A percentile compares a stretch with the other conserved stretches of the same genome.
Evolutionary conservation across 441 rosid genomes (phyloP).

Genomic region (Aquilaria agallochum): DNA sequence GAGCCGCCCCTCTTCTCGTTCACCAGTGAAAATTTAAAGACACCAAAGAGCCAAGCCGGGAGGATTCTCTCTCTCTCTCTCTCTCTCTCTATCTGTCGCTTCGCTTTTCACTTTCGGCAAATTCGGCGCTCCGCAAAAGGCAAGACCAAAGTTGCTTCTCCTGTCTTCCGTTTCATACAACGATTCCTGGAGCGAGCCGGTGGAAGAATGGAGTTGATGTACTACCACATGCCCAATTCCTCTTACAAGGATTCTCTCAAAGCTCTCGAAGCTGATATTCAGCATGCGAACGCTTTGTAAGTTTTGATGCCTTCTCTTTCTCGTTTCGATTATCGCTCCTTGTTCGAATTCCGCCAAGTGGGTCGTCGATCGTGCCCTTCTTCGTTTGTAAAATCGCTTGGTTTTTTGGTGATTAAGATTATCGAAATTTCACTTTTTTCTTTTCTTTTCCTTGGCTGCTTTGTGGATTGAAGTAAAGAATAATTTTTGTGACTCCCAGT

Average conservation of each 20-base stretch:
- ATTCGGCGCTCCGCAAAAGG: too few relatives aligned
- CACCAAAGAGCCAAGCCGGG: too few relatives aligned
- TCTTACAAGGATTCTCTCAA: constrained; percentile 82
- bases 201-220: constrained; percentile 55
- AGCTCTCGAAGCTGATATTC: constrained; percentile 81
- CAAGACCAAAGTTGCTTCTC: too few relatives aligned
- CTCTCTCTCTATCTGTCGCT: too few relatives aligned
- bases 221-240: constrained; percentile 62
- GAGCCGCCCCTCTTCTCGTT: too few relatives aligned
- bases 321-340: constrained; percentile 11
- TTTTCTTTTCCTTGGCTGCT: neutral
- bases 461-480: constrained; percentile 7
- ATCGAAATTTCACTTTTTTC: neutral
- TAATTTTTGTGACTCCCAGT: too few relatives aligned
- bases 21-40: too few relatives aligned
- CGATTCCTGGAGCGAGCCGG: constrained; percentile 6
- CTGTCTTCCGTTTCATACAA: too few relatives aligned
- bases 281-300: constrained; percentile 89
- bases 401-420: constrained; percentile 7
- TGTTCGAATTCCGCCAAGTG: constrained; percentile 10
- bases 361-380: constrained; percentile 13
- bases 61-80: too few relatives aligned
- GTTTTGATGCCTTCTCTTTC: constrained; percentile 22
- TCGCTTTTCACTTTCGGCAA: too few relatives aligned
- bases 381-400: constrained; percentile 8